Evolutionary conservation across 2,329 filamentous ascomycete genomes (phyloP), one percentile per base, ranked within the genome.

Genomic region (Paramyrothecium sp.): DNA sequence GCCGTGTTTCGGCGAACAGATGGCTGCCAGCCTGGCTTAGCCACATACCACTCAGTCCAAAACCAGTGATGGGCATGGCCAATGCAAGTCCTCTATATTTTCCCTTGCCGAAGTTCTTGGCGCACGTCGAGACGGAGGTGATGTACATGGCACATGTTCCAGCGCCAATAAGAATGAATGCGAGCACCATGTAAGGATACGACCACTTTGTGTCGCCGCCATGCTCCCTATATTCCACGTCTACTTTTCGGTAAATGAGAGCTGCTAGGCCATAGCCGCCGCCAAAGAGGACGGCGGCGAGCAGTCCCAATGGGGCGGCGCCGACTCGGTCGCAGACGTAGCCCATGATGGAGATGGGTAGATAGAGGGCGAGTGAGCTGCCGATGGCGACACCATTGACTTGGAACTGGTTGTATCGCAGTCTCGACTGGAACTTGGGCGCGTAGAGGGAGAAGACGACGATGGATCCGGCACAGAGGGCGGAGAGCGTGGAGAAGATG

Each of bases 41-140:
- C 90, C 95, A 96, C 89, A 99, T 94, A 51, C 93, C 92, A 69
- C 93, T 97, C 56, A 99, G 74, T 0, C 95, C 95, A 71, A 97
- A 97, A 7, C 91, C 89, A 1, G 95, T 92, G 71, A 98, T 97
- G 1, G 95, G 95, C 58, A 91, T 82, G 1, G 94, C 93, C 56
- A 99, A 81, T 59, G 96, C 94, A 53, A 99, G 77, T 0, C 95
- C 95, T 67, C 94, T 89, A 68, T 96, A 89, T 68, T 89, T 90
- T 3, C 92, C 92, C 59, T 89, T 87, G 52, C 93, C 93, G 75
- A 98, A 99, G 76, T 98, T 99, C 85, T 99, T 99, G 38, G 95
- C 95, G 69, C 92, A 97, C 0, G 94, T 96, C 7, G 94, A 94
- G n/a, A 99, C 89, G 2, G 92, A 89, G 53, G 88, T 85, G 56